Conservation (phyloP, 345 rosid genomes). For the Euphorbia peplus region DNA sequence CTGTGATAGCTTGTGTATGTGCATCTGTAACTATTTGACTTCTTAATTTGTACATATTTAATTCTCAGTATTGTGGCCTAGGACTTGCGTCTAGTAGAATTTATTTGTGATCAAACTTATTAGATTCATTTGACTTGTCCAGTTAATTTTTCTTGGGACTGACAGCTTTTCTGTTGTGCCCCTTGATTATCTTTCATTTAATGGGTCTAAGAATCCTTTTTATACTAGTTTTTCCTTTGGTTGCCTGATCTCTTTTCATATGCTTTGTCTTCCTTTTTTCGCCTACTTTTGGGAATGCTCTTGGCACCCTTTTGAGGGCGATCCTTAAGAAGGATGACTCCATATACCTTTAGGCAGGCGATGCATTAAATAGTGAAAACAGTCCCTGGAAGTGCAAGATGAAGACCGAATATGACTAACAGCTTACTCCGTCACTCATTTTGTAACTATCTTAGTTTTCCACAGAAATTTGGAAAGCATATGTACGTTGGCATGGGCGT, state of each 20-base stretch:
- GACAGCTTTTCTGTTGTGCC: background rate
- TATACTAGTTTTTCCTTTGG: background rate
- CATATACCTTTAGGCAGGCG: background rate
- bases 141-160: background rate
- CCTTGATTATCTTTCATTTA: background rate
- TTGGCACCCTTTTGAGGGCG: background rate
- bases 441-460: background rate
- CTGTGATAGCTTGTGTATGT: background rate
- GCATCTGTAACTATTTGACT: background rate
- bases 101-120: background rate
- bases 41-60: background rate
- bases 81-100: background rate
- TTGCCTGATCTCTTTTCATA: background rate
- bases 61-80: background rate
- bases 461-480: background rate
- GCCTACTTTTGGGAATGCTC: background rate
- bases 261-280: background rate
- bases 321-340: background rate
- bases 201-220: background rate
- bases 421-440: background rate
- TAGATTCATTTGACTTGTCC: no score
- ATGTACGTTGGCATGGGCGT: no score
- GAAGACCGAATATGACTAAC: background rate
- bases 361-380: background rate
- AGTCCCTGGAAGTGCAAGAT: background rate